Evolutionary conservation across 2,329 filamentous ascomycete genomes (phyloP).

Genomic region (Monosporascus cannonballus): DNA sequence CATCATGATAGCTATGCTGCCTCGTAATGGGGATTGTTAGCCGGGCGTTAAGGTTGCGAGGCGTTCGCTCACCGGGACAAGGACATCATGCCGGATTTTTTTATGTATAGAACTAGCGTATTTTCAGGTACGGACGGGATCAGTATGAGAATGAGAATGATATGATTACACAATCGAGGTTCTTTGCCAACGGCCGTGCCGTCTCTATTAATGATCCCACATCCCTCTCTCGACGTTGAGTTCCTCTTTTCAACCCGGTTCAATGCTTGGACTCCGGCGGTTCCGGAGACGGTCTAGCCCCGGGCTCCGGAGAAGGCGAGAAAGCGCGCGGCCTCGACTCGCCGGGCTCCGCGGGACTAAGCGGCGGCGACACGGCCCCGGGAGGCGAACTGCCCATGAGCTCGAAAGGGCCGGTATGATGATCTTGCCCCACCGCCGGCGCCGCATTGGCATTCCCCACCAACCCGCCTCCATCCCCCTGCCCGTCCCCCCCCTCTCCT

Average conservation of each 20-base stretch:
- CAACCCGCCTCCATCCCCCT: constrained; percentile 8
- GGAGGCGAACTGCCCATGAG: constrained; percentile 33
- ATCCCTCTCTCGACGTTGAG: background rate
- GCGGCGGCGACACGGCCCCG: constrained; percentile 4
- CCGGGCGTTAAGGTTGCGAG: no score
- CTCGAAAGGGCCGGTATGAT: constrained; percentile 33
- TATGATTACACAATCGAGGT: no score
- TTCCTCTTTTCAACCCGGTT: background rate
- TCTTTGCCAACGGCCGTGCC: no score
- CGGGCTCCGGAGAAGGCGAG: constrained; percentile 1
- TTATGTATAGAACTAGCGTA: background rate
- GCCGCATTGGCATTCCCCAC: constrained; percentile 4
- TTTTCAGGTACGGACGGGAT: no score
- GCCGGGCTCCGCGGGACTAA: constrained; percentile 10
- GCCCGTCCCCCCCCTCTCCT: constrained; percentile 4
- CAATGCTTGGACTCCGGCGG: background rate
- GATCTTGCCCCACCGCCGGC: constrained; percentile 15
- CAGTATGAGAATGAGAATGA: no score
- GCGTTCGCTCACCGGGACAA: no score
- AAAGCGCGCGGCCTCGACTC: constrained; percentile 1
- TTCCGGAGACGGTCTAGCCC: background rate
- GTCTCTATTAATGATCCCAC: no score
- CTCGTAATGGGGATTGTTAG: no score
- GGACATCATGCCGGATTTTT: background rate
- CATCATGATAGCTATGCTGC: no score